These are phyloP conservation scores for Monosporascus sp. DNA, from an alignment of 2,329 filamentous ascomycete species.

Conservation along the genomic window DNA sequence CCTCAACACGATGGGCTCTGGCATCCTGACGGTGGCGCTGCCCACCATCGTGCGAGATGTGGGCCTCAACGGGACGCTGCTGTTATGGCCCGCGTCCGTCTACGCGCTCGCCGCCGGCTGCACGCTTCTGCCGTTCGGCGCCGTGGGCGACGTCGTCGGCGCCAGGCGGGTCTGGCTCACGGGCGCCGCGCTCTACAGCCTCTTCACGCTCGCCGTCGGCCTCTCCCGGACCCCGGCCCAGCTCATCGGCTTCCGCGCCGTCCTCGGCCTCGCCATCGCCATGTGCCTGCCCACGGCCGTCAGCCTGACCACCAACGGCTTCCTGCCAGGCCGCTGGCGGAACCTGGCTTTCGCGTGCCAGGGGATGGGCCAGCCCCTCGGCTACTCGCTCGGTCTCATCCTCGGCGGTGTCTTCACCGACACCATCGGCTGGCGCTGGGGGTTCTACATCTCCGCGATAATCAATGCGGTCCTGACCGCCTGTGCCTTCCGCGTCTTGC, in stretches of 20 bases:
- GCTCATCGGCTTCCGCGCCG: constrained; percentile 12
- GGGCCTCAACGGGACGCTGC: background rate
- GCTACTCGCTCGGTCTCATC: constrained; percentile 34
- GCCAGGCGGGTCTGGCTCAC: constrained; percentile 5
- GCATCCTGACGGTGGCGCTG: constrained; percentile 18
- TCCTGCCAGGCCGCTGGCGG: constrained; percentile 10
- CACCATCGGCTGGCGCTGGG: constrained; percentile 31
- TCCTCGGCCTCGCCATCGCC: constrained; percentile 11
- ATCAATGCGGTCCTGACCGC: constrained; percentile 22
- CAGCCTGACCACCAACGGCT: constrained; percentile 6
- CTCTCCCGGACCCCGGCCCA: constrained; percentile 8
- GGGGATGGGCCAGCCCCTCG: constrained; percentile 32
- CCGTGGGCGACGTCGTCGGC: constrained; percentile 15
- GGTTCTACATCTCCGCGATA: constrained; percentile 24
- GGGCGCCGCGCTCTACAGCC: constrained; percentile 8
- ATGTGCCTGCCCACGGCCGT: constrained; percentile 16
- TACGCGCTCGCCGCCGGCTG: constrained; percentile 9
- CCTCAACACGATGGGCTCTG: constrained; percentile 13
- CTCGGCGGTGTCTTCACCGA: constrained; percentile 35
- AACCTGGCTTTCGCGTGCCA: constrained; percentile 25
- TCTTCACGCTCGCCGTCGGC: constrained; percentile 9
- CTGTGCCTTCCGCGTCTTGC: constrained; percentile 19
- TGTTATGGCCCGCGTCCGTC: constrained; percentile 12
- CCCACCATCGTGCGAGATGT: constrained; percentile 21
- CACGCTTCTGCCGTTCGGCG: constrained; percentile 12